Conservation (phyloP, 2,329 filamentous ascomycete species). For the Grosmannia serpens region DNA sequence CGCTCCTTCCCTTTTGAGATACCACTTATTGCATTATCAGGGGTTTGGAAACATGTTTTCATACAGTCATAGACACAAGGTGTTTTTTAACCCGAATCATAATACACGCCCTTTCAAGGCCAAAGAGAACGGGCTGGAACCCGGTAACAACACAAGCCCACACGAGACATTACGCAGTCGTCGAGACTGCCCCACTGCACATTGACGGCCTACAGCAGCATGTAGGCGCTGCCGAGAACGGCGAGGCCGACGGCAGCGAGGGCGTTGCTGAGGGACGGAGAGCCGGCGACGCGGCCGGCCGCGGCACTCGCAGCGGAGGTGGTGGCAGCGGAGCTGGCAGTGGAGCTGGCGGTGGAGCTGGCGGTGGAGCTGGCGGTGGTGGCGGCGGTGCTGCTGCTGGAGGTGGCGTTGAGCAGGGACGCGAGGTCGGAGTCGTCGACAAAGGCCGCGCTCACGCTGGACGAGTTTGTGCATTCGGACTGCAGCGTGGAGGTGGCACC, state of each 20-base stretch:
- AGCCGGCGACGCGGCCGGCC: neutral
- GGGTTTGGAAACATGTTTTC: neutral
- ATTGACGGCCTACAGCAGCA: slow-evolving; percentile 6
- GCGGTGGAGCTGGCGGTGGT: neutral
- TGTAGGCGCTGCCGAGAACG: slow-evolving; percentile 6
- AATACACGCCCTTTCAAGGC: no score
- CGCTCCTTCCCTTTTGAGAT: neutral
- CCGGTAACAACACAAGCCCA: no score
- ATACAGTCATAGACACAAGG: no score
- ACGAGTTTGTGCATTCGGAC: slow-evolving; percentile 26
- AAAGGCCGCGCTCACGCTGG: slow-evolving; percentile 21
- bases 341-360: slow-evolving; percentile 10
- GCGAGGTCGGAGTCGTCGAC: slow-evolving; percentile 19
- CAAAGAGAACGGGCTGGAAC: no score
- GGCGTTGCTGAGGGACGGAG: slow-evolving; percentile 4
- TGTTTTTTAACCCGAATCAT: no score
- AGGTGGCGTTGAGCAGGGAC: slow-evolving; percentile 16
- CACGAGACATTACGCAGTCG: neutral
- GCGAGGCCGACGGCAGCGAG: slow-evolving; percentile 4
- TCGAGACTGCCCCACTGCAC: neutral
- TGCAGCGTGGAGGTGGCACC: slow-evolving; percentile 19
- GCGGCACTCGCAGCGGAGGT: slow-evolving; percentile 4
- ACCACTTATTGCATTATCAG: neutral
- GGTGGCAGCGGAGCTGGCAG: slow-evolving; percentile 4
- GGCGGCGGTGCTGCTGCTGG: slow-evolving; percentile 9